Conservation (phyloP, 2,329 filamentous ascomycete genomes). For the Neospermospora avenae region DNA sequence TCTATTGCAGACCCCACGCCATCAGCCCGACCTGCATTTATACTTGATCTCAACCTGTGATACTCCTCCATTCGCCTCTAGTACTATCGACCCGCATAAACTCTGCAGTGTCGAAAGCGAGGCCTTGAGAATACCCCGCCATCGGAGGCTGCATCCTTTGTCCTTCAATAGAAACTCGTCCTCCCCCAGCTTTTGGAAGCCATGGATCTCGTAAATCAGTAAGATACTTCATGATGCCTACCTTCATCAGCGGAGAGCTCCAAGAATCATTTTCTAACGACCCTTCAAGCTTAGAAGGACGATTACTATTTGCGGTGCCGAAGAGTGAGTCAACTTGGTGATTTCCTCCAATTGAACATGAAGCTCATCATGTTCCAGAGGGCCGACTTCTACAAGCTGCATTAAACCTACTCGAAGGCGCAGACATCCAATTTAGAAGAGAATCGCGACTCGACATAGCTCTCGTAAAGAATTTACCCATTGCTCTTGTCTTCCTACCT, state of each 20-base stretch:
- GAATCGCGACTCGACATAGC: slow-evolving; percentile 96
- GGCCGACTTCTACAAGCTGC: slow-evolving; percentile 85
- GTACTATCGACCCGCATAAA: background rate
- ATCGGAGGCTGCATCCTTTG: slow-evolving; percentile 13
- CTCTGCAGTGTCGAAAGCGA: background rate
- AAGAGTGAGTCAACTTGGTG: slow-evolving; percentile 70
- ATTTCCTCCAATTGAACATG: background rate
- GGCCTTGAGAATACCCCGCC: slow-evolving; percentile 12
- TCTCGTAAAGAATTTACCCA: slow-evolving; percentile 92
- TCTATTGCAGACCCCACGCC: background rate
- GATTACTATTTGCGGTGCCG: slow-evolving; percentile 93
- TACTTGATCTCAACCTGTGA: background rate
- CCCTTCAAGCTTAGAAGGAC: slow-evolving; percentile 73
- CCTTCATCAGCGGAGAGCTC: slow-evolving; percentile 35
- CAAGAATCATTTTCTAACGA: slow-evolving; percentile 41
- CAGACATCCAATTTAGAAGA: slow-evolving; percentile 94
- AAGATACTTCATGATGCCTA: slow-evolving; percentile 31
- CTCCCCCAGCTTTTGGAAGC: slow-evolving; percentile 2
- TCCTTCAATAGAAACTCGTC: slow-evolving; percentile 11
- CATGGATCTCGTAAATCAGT: slow-evolving; percentile 64
- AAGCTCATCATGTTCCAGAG: slow-evolving; percentile 53
- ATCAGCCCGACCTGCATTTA: background rate
- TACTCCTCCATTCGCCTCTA: background rate
- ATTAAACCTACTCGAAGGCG: slow-evolving; percentile 86
- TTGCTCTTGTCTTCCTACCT: slow-evolving; percentile 94